Evolutionary conservation across 192 early-diverging fungal species (phyloP).

Genomic region (Linnemannia hyalina): DNA sequence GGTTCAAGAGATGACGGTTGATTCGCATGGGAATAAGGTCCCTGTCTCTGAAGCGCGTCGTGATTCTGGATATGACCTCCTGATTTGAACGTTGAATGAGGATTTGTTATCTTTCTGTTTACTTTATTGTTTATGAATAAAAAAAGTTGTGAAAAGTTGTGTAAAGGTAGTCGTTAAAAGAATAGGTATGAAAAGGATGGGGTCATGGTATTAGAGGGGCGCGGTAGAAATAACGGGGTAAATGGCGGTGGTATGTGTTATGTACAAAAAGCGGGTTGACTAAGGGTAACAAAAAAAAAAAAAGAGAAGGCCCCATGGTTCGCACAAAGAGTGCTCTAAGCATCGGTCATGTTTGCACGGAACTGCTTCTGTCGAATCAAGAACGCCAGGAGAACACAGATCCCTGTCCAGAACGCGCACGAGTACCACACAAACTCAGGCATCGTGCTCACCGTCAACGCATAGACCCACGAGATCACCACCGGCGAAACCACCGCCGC

Average conservation of each 20-base stretch:
- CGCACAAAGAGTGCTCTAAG: background rate
- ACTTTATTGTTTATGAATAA: background rate
- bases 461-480: conserved; percentile 62
- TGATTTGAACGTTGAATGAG: background rate
- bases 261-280: background rate
- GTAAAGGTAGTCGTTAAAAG: background rate
- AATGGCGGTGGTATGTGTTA: background rate
- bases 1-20: conserved; percentile 22
- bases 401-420: conserved; percentile 44
- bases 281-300: background rate
- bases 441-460: conserved; percentile 50
- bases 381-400: conserved; percentile 53
- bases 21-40: conserved; percentile 33
- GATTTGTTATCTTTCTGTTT: background rate
- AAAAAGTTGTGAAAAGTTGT: background rate
- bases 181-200: background rate
- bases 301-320: too few relatives aligned
- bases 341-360: conserved; percentile 24
- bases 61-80: conserved; percentile 30
- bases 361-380: conserved; percentile 59
- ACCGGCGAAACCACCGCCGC: conserved; percentile 59
- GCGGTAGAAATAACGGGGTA: background rate
- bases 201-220: background rate
- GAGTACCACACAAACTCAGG: conserved; percentile 63
- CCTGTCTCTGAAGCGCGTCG: conserved; percentile 23